phyloP scores from a whole-genome alignment of 2,329 filamentous ascomycete genomes.

The Pseudocercospora fuligena region DNA sequence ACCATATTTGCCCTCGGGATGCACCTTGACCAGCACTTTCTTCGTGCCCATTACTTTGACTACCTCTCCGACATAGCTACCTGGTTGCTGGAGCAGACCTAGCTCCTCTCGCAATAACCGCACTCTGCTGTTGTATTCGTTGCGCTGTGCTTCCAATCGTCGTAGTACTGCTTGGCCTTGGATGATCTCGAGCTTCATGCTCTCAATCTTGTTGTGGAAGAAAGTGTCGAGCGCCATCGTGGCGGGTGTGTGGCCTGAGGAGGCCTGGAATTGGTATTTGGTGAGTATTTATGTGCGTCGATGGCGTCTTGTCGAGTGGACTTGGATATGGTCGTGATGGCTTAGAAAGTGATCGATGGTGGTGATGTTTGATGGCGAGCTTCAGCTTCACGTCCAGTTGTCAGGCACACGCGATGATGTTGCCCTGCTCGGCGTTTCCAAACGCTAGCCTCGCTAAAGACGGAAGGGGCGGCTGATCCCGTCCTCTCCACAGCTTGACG shows the following conservation, averaged over 20 bases:
- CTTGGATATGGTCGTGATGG: background rate
- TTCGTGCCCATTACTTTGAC: constrained; percentile 99
- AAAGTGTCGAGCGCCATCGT: constrained; percentile 99
- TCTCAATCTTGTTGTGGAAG: constrained; percentile 99
- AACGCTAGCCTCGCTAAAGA: background rate
- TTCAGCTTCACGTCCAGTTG: constrained; percentile 18
- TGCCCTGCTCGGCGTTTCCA: background rate
- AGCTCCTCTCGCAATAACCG: constrained; percentile 93
- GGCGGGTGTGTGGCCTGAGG: constrained; percentile 39
- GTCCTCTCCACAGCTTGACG: background rate
- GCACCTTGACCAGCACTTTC: constrained; percentile 98
- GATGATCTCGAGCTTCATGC: constrained; percentile 99
- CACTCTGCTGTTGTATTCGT: constrained; percentile 98
- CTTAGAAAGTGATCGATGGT: constrained; percentile 7
- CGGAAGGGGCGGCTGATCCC: background rate
- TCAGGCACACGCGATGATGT: constrained; percentile 10
- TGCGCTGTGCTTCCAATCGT: constrained; percentile 94
- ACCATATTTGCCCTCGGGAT: constrained; percentile 99
- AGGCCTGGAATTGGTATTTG: constrained; percentile 2
- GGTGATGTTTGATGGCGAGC: constrained; percentile 7
- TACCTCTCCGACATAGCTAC: constrained; percentile 98
- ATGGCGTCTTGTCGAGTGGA: background rate
- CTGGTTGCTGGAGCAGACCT: constrained; percentile 92
- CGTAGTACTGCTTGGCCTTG: constrained; percentile 95
- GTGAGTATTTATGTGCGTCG: background rate